Conservation (phyloP, 106 monocot species). For the Chionographis japonica region DNA sequence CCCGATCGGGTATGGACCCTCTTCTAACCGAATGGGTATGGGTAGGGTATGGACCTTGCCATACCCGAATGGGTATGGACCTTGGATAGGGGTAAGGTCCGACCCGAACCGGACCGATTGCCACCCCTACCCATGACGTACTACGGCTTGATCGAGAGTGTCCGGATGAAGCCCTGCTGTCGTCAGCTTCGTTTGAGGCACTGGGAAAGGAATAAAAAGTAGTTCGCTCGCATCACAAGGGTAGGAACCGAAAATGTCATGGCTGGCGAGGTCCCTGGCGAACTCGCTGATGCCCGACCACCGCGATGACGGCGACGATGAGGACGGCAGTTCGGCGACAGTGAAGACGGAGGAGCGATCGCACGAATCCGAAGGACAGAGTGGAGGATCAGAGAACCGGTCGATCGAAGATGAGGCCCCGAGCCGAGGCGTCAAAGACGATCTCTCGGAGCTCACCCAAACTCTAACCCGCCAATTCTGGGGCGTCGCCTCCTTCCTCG, state of each 20-base stretch:
- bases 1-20: too few relatives aligned
- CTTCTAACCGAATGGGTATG: too few relatives aligned
- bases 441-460: slow-evolving; percentile 82
- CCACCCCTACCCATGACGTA: too few relatives aligned
- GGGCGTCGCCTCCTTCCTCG: slow-evolving; percentile 92
- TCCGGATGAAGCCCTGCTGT: too few relatives aligned
- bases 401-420: slow-evolving; percentile 18
- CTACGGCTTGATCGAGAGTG: too few relatives aligned
- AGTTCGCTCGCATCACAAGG: too few relatives aligned
- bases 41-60: too few relatives aligned
- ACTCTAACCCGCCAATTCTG: slow-evolving; percentile 77
- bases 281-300: slow-evolving; percentile 31
- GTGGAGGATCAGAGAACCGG: neutral
- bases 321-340: slow-evolving; percentile 4
- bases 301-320: slow-evolving; percentile 16
- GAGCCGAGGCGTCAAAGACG: slow-evolving; percentile 74
- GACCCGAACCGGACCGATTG: too few relatives aligned
- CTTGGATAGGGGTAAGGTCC: too few relatives aligned
- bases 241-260: slow-evolving; percentile 38
- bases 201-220: too few relatives aligned
- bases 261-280: slow-evolving; percentile 69
- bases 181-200: too few relatives aligned
- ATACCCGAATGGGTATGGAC: too few relatives aligned
- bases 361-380: neutral
- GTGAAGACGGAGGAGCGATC: neutral